Base-by-base conservation (phyloP, 2,329 filamentous ascomycete genomes). In the Fusarium annulatum region DNA sequence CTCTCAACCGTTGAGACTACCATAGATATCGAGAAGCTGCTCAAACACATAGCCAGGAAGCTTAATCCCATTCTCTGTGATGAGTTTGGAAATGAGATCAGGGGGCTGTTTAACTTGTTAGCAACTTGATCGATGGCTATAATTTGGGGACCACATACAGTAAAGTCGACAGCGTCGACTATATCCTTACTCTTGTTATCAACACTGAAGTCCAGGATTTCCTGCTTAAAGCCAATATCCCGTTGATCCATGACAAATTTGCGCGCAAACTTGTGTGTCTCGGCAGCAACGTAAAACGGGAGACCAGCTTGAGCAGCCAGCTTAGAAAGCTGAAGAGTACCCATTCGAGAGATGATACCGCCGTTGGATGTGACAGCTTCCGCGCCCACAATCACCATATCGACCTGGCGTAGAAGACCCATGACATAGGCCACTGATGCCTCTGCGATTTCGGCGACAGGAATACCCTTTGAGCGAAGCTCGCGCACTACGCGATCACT, bases 241-340 rank as follows among this genome's bases (percentile, higher is more conserved):
- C 92, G 90, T 82, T 97, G 94, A 71, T 92, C 91, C 28, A 96
- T 85, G 3, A 96, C 94, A 78, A 95, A 96, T 62, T 96, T 88
- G 77, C 95, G 89, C 51, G 97, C 94, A 80, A 99, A 98, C 84
- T 99, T 99, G 86, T 99, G 96, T 78, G 94, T 97, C 85, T 99
- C 96, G 2, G 93, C 93, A 9, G 96, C 95, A 23, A 97, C 95
- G 79, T 97, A 97, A 76, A 98, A 94, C 0, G 93, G 93, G 71
- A 94, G 91, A 43, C 91, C 90, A 49, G 86, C 86, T 34, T 83
- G 81, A 77, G 92, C 91, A 9, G 95, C 95, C 59, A 98, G 85
- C 75, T 94, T 86, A 4, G 94, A 95, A 76, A 98, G 92, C 84
- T 97, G 95, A 76, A 94, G 96, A 5, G 89, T 91, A 59, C 96